phyloP scores from a whole-genome alignment of 2,329 filamentous ascomycete genomes.

The Colletotrichum tropicale region DNA sequence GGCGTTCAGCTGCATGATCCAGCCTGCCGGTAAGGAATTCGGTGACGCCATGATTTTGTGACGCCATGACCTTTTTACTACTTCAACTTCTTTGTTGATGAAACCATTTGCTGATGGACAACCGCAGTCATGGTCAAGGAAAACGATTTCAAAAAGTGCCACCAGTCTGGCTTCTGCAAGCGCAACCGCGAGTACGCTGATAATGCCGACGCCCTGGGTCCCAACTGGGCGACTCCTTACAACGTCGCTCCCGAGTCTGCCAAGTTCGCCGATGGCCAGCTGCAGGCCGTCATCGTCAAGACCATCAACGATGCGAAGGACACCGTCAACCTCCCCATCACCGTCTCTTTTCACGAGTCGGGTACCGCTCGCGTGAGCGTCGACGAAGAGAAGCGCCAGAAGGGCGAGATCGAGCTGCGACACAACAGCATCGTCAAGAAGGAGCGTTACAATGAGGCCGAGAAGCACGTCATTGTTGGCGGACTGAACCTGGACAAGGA shows the following conservation, averaged over 20 bases:
- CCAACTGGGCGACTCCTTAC: constrained; percentile 82
- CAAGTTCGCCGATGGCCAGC: constrained; percentile 77
- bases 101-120: neutral
- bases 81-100: neutral
- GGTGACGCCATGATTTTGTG: neutral
- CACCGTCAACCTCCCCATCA: constrained; percentile 80
- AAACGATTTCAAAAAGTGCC: constrained; percentile 95
- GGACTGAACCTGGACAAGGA: constrained; percentile 75
- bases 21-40: constrained; percentile 63
- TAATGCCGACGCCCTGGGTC: constrained; percentile 66
- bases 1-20: constrained; percentile 63
- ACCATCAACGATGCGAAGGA: constrained; percentile 68
- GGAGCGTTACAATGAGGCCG: constrained; percentile 92
- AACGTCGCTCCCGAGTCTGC: constrained; percentile 73
- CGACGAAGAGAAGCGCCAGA: constrained; percentile 89
- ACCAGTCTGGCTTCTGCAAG: constrained; percentile 96
- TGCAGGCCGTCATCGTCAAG: constrained; percentile 85
- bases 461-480: constrained; percentile 85
- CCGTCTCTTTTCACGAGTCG: constrained; percentile 86
- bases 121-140: constrained; percentile 82
- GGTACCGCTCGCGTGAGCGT: constrained; percentile 86
- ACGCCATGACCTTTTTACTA: neutral
- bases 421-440: constrained; percentile 86
- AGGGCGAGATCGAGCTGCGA: constrained; percentile 86
- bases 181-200: constrained; percentile 92